Percentiles rank a stretch among this genome's conserved stretches.
Conservation (phyloP, 805 yeast genomes). For the Candida multigemmis region DNA sequence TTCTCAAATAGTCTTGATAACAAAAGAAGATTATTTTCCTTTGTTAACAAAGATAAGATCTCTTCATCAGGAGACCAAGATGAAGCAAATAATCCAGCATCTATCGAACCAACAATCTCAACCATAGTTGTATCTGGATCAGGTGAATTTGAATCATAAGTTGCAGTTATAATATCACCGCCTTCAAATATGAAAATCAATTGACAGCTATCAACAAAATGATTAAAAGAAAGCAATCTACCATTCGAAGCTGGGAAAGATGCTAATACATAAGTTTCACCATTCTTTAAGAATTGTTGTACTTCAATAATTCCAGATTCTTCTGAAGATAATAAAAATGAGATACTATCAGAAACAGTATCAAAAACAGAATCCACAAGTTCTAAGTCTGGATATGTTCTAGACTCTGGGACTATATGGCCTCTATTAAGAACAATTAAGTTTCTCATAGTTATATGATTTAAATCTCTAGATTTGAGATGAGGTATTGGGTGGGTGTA, state of each 20-base stretch:
- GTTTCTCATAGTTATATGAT: no score
- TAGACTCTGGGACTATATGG: slow-evolving; percentile 39
- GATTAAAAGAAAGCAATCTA: slow-evolving; percentile 45
- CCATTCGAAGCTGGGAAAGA: slow-evolving; percentile 41
- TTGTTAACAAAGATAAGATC: slow-evolving; percentile 60
- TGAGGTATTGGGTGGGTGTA: neutral
- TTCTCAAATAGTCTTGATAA: slow-evolving; percentile 77
- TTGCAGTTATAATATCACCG: slow-evolving; percentile 71
- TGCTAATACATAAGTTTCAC: slow-evolving; percentile 49
- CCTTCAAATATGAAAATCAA: slow-evolving; percentile 56
- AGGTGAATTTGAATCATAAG: slow-evolving; percentile 38
- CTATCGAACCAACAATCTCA: slow-evolving; percentile 80
- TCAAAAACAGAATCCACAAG: slow-evolving; percentile 55
- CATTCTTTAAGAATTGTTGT: slow-evolving; percentile 65
- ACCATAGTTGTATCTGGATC: slow-evolving; percentile 49
- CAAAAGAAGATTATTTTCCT: slow-evolving; percentile 49
- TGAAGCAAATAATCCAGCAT: slow-evolving; percentile 64
- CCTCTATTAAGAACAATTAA: slow-evolving; percentile 48
- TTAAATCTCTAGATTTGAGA: slow-evolving; percentile 1
- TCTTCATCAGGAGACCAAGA: slow-evolving; percentile 92
- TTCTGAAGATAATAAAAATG: slow-evolving; percentile 47
- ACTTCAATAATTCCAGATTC: slow-evolving; percentile 58
- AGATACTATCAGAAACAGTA: slow-evolving; percentile 62
- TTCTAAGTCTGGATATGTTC: slow-evolving; percentile 58
- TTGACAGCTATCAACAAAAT: slow-evolving; percentile 62